Percentiles rank a stretch among this genome's conserved stretches.
These are phyloP conservation scores for Draba incana DNA, from an alignment of 345 rosid species.

Conservation along the genomic window DNA sequence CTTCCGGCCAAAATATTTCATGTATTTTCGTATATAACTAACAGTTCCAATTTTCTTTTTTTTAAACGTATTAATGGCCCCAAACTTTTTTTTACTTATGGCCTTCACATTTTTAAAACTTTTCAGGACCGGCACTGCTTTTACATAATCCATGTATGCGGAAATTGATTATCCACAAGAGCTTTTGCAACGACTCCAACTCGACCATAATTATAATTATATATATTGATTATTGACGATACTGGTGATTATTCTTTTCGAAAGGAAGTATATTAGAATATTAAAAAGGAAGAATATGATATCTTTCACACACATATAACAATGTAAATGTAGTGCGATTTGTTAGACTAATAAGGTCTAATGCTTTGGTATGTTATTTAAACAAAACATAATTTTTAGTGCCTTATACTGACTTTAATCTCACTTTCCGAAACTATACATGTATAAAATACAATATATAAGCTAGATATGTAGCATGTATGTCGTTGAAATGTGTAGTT, in stretches of 20 bases:
- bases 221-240: background rate
- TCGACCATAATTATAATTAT: background rate
- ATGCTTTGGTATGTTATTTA: slow-evolving; percentile 16
- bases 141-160: too few species aligned
- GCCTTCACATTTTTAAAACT: too few species aligned
- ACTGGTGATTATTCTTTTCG: background rate
- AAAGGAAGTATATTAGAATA: background rate
- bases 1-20: too few species aligned
- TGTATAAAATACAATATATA: background rate
- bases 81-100: too few species aligned
- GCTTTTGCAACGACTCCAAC: slow-evolving; percentile 5
- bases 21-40: too few species aligned
- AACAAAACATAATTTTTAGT: slow-evolving; percentile 23
- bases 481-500: slow-evolving; percentile 32
- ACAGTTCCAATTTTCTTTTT: too few species aligned
- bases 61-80: too few species aligned
- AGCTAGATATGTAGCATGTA: slow-evolving; percentile 35
- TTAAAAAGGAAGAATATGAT: background rate
- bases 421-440: slow-evolving; percentile 20
- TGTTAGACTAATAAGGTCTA: slow-evolving; percentile 25
- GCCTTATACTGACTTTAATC: slow-evolving; percentile 14
- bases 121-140: too few species aligned
- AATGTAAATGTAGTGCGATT: slow-evolving; percentile 22
- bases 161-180: background rate
- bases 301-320: slow-evolving; percentile 5